A percentile compares a stretch with the other conserved stretches of the same genome.
These are phyloP conservation scores for Lasiosphaeria ovina DNA, from an alignment of 495 filamentous ascomycete species.

Conservation along the genomic window DNA sequence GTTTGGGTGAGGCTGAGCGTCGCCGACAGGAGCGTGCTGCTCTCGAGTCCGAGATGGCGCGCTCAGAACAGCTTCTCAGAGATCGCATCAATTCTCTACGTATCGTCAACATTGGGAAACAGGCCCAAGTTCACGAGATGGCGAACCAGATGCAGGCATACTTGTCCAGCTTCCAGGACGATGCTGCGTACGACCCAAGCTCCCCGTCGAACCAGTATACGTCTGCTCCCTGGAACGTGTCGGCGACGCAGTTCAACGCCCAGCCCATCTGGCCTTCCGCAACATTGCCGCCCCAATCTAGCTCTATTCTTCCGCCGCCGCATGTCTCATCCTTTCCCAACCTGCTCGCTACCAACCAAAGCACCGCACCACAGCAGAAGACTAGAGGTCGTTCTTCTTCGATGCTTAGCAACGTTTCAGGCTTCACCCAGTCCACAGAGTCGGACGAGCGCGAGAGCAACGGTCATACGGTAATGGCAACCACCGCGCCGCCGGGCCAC, in stretches of 20 bases:
- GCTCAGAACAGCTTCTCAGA: conserved; percentile 49
- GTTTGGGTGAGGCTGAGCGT: conserved; percentile 70
- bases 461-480: background rate
- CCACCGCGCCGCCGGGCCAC: conserved; percentile 11
- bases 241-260: conserved; percentile 14
- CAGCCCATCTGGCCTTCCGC: conserved; percentile 30
- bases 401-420: conserved; percentile 66
- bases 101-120: conserved; percentile 39
- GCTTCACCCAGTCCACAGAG: conserved; percentile 60
- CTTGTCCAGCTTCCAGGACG: conserved; percentile 37
- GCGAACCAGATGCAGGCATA: conserved; percentile 40
- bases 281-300: conserved; percentile 20
- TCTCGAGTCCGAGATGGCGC: conserved; percentile 61
- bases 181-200: conserved; percentile 24
- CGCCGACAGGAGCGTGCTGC: conserved; percentile 66
- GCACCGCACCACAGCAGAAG: conserved; percentile 27
- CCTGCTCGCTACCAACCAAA: conserved; percentile 20
- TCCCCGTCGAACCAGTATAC: conserved; percentile 22
- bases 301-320: conserved; percentile 22
- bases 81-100: conserved; percentile 38
- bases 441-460: conserved; percentile 29
- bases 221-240: conserved; percentile 23
- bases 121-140: conserved; percentile 40
- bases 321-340: conserved; percentile 24
- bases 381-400: conserved; percentile 60